Base-by-base conservation (phyloP, 768 basidiomycete species). In the Fibroporia radiculosa region DNA sequence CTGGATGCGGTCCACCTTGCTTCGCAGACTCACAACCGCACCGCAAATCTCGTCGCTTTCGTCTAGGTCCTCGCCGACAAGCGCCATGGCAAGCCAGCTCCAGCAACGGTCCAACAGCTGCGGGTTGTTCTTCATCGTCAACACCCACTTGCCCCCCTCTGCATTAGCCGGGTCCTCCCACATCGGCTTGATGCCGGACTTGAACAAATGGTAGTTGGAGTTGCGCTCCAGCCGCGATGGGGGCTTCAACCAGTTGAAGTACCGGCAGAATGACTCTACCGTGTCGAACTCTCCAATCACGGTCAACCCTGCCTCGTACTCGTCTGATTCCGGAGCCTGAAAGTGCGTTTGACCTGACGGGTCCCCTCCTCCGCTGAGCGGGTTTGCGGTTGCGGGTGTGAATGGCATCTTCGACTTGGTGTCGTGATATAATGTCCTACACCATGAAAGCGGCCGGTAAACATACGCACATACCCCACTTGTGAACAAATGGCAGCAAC, bases 121-220 rank as follows among this genome's bases (percentile, higher is more conserved):
- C 3, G 88, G 80, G 52, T 83, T 86, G 55, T 84, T 82, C 70
- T 85, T 84, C 83, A 95, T 90, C 56, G 90, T 90, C 46, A 97
- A 64, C 16, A 93, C 90, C 93, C 93, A 96, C 67, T 93, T 93
- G 27, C 93, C 93, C 16, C 93, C 93, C 42, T 83, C 76, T 20
- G 87, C 85, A 57, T 96, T 96, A 43, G 90, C 87, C 24, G 78
- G 77, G 61, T 95, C 93, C 67, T 95, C 93, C 92, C 92, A 96
- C 93, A 96, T 95, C 12, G 90, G 90, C 59, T 91, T 90, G 70
- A 93, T 93, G 14, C 88, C 88, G 18, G 79, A 73, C 67, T 95
- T 95, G 78, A 97, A 96, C 44, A 97, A 74, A 60, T 97, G 93
- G 56, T 95, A 93, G 66, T 96, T 97, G 36, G 85, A 84, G 66